phyloP scores from a whole-genome alignment of 139 green algal genomes.

The Micractinium sp. region DNA sequence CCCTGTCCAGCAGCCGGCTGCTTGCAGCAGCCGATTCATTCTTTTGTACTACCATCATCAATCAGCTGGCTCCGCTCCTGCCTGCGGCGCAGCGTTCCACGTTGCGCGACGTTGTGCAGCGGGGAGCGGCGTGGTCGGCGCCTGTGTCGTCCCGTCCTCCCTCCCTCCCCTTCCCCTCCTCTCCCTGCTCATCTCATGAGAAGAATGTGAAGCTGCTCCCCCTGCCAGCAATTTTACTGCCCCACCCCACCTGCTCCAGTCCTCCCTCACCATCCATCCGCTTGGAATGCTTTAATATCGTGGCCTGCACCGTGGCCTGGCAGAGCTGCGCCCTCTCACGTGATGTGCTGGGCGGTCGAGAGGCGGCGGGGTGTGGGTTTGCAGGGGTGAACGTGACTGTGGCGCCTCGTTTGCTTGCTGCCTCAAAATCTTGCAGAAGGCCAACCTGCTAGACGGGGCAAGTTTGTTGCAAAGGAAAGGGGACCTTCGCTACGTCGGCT shows the following conservation, averaged over 20 bases:
- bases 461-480: slow-evolving; percentile 96
- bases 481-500: too few species aligned
- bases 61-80: too few species aligned
- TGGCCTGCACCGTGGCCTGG: neutral
- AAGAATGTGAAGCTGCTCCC: neutral
- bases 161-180: neutral
- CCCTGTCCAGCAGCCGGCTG: too few species aligned
- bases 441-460: neutral
- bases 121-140: neutral
- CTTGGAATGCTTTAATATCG: slow-evolving; percentile 16
- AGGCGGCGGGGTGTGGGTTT: too few species aligned
- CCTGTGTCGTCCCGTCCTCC: neutral
- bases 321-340: neutral
- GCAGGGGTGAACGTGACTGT: too few species aligned
- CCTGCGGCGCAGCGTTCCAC: too few species aligned
- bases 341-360: too few species aligned
- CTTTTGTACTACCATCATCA: neutral
- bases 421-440: too few species aligned
- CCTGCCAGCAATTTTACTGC: neutral
- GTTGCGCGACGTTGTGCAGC: too few species aligned
- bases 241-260: neutral
- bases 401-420: too few species aligned
- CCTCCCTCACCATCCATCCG: neutral
- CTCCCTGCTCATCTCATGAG: slow-evolving; percentile 2
- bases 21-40: neutral